Conservation (phyloP, 768 basidiomycete genomes). For the Russula sp. region DNA sequence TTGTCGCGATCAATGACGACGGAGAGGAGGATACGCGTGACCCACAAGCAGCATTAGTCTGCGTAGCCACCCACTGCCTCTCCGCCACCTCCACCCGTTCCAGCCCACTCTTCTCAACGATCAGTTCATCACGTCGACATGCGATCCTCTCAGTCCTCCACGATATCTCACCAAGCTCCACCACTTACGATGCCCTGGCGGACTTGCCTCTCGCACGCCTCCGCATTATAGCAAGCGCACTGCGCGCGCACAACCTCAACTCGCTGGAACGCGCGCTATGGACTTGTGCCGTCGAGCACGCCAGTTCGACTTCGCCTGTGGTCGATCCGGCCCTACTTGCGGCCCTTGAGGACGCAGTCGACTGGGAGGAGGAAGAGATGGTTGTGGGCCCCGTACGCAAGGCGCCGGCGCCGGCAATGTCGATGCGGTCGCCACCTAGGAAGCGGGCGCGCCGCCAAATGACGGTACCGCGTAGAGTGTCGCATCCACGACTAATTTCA, state of each 20-base stretch:
- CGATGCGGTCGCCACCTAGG: not conserved
- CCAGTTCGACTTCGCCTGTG: not conserved
- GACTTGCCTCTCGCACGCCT: conserved; percentile 4
- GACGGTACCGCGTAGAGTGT: too few species aligned
- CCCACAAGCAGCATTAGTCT: conserved; percentile 11
- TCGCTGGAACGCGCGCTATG: conserved; percentile 11
- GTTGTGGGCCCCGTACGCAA: not conserved
- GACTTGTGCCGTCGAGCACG: conserved; percentile 12
- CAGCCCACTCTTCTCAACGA: conserved; percentile 5
- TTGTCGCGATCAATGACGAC: not conserved
- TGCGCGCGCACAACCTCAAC: conserved; percentile 12
- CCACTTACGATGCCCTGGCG: conserved; percentile 6
- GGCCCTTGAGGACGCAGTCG: not conserved
- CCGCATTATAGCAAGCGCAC: not conserved
- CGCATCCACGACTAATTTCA: not conserved
- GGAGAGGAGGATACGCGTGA: not conserved
- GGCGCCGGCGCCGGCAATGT: not conserved
- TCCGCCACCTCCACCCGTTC: not conserved
- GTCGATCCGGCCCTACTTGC: not conserved
- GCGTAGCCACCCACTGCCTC: conserved; percentile 14
- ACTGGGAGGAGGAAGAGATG: not conserved
- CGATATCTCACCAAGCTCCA: conserved; percentile 1
- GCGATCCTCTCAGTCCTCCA: conserved; percentile 11
- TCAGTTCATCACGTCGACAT: not conserved
- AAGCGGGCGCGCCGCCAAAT: conserved; percentile 11